Evolutionary conservation across 495 filamentous ascomycete species (phyloP).

Genomic region (Delitschia confertaspora): DNA sequence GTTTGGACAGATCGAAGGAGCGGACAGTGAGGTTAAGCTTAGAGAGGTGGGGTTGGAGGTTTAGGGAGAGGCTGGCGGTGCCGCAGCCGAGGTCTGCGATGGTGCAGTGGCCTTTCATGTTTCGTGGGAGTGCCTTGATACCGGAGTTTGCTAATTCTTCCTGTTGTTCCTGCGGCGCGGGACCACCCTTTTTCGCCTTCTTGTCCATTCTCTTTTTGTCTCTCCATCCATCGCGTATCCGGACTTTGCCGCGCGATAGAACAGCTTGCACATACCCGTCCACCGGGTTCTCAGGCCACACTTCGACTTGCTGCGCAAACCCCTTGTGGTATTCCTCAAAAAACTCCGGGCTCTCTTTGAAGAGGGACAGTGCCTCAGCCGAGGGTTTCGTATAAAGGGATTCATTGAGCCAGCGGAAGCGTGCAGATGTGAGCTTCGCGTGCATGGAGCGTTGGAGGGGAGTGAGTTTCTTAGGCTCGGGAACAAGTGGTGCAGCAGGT

Average conservation of each 20-base stretch:
- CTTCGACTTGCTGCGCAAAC: slow-evolving; percentile 85
- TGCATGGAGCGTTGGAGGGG: slow-evolving; percentile 90
- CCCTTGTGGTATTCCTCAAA: slow-evolving; percentile 92
- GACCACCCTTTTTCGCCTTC: slow-evolving; percentile 24
- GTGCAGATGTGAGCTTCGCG: slow-evolving; percentile 81
- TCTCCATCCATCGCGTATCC: slow-evolving; percentile 14
- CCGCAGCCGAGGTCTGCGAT: slow-evolving; percentile 83
- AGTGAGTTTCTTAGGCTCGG: slow-evolving; percentile 51
- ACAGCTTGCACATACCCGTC: slow-evolving; percentile 67
- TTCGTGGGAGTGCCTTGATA: slow-evolving; percentile 38
- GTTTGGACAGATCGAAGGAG: slow-evolving; percentile 52
- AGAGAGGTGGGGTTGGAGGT: slow-evolving; percentile 43
- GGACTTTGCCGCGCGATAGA: slow-evolving; percentile 44
- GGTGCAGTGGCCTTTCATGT: slow-evolving; percentile 51
- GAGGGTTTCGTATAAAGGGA: slow-evolving; percentile 93
- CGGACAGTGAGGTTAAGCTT: slow-evolving; percentile 59
- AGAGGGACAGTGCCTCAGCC: slow-evolving; percentile 63
- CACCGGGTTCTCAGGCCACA: slow-evolving; percentile 94
- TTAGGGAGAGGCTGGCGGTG: slow-evolving; percentile 59
- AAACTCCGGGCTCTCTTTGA: slow-evolving; percentile 72
- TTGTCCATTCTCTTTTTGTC: slow-evolving; percentile 30
- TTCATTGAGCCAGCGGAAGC: slow-evolving; percentile 95
- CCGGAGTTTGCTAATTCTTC: slow-evolving; percentile 18
- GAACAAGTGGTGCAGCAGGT: slow-evolving; percentile 34
- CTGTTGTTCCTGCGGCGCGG: slow-evolving; percentile 12